phyloP scores from a whole-genome alignment of 1,284 basidiomycete species.

The Inonotus obliquus region DNA sequence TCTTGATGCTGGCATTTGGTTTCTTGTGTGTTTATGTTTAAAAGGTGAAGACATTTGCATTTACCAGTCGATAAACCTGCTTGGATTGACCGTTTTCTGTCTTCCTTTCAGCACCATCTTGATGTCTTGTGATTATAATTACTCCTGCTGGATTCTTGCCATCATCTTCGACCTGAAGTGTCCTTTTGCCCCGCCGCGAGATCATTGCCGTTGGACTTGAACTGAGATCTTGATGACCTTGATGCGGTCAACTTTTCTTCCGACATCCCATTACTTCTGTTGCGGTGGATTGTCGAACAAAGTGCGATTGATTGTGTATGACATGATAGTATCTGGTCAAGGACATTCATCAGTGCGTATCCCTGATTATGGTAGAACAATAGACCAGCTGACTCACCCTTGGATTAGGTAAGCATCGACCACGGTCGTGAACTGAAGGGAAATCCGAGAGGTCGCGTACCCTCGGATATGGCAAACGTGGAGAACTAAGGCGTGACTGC shows the following conservation, averaged over 20 bases:
- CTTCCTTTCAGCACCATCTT: neutral
- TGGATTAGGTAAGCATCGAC: constrained; percentile 3
- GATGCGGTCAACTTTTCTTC: neutral
- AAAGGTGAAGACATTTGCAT: neutral
- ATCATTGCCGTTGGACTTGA: neutral
- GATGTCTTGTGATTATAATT: neutral
- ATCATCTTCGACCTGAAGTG: neutral
- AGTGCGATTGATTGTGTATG: neutral
- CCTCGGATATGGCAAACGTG: neutral
- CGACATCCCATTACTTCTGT: neutral
- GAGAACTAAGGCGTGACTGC: no score
- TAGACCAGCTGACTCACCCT: constrained; percentile 3
- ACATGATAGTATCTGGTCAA: constrained; percentile 6
- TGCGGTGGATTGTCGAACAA: neutral
- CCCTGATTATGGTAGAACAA: neutral
- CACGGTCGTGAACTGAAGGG: neutral
- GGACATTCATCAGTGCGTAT: neutral
- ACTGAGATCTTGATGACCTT: neutral
- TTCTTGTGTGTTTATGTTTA: no score
- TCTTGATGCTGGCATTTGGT: neutral
- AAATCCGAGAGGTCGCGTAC: neutral
- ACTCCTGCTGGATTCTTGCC: neutral
- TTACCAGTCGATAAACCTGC: neutral
- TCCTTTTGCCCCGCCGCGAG: neutral
- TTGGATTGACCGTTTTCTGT: neutral